phyloP scores from a whole-genome alignment of 2,329 filamentous ascomycete species.

The Parastagonospora avenae region DNA sequence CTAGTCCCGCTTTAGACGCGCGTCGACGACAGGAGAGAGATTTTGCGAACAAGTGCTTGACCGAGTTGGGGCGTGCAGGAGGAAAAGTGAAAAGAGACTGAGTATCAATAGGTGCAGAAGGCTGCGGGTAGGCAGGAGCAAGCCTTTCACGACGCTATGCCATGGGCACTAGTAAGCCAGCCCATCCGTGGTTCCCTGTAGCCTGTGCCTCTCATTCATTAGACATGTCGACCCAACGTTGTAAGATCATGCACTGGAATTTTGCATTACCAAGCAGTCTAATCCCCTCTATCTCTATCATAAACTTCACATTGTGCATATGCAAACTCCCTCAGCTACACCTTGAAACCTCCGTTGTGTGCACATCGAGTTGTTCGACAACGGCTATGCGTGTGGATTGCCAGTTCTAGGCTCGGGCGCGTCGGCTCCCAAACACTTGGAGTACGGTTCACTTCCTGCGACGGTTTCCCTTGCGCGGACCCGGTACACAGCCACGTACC shows the following conservation, averaged over 20 bases:
- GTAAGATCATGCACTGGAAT: not conserved
- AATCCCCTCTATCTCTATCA: not conserved
- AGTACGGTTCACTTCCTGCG: constrained; percentile 14
- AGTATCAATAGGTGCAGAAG: not conserved
- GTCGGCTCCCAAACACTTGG: constrained; percentile 10
- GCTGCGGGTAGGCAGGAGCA: constrained; percentile 1
- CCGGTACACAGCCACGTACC: constrained; percentile 6
- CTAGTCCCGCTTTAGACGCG: constrained; percentile 25
- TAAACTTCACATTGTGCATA: not conserved
- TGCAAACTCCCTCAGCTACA: not conserved
- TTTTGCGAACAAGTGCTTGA: too few species aligned
- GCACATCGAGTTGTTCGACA: not conserved
- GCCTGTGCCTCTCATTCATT: not conserved
- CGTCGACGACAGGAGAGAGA: constrained; percentile 13
- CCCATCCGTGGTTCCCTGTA: not conserved
- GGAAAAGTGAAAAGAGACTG: too few species aligned
- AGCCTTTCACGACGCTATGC: not conserved
- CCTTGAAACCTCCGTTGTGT: not conserved
- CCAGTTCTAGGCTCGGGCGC: constrained; percentile 15
- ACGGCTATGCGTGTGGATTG: not conserved
- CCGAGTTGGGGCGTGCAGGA: too few species aligned
- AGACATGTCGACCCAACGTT: not conserved
- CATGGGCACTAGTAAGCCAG: not conserved
- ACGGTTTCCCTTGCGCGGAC: constrained; percentile 13
- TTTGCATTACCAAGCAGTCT: not conserved